Conservation (phyloP, 2,329 filamentous ascomycete genomes). For the Fusarium sp. region DNA sequence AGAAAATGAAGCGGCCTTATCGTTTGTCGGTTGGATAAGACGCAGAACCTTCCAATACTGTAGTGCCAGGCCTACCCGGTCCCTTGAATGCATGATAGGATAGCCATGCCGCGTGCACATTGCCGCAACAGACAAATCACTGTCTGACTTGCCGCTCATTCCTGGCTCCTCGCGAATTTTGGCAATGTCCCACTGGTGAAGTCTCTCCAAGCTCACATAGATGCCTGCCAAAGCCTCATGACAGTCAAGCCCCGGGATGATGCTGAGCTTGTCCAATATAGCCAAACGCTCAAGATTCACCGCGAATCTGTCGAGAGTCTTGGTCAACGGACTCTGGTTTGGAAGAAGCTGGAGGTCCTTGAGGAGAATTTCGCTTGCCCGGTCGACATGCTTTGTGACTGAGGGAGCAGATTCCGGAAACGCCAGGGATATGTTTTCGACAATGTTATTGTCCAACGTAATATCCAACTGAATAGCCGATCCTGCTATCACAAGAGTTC, state of each 20-base stretch:
- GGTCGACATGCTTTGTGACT: conserved; percentile 72
- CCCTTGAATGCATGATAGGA: conserved; percentile 78
- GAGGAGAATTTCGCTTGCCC: conserved; percentile 76
- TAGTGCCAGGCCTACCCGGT: conserved; percentile 77
- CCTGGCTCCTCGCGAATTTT: conserved; percentile 66
- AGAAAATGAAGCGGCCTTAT: conserved; percentile 56
- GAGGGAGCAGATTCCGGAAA: conserved; percentile 73
- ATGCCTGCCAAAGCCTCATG: conserved; percentile 83
- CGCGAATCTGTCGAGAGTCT: conserved; percentile 79
- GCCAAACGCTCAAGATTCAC: conserved; percentile 80
- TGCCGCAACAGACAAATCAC: conserved; percentile 68
- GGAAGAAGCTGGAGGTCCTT: conserved; percentile 73
- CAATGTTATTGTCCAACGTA: conserved; percentile 72
- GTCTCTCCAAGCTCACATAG: conserved; percentile 76
- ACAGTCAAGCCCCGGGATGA: conserved; percentile 77
- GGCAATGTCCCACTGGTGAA: conserved; percentile 80
- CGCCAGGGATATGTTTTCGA: conserved; percentile 73
- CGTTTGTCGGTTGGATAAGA: conserved; percentile 58
- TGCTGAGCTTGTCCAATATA: conserved; percentile 79
- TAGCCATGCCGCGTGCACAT: conserved; percentile 80
- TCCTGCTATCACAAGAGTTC: conserved; percentile 74
- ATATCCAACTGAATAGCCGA: conserved; percentile 74
- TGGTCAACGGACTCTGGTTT: conserved; percentile 76
- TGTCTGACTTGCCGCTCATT: conserved; percentile 61
- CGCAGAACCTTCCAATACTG: conserved; percentile 83